Evolutionary conservation across 2,329 filamentous ascomycete genomes (phyloP), one percentile per base, ranked within the genome.

Genomic region (Dactylellina haptotyla): DNA sequence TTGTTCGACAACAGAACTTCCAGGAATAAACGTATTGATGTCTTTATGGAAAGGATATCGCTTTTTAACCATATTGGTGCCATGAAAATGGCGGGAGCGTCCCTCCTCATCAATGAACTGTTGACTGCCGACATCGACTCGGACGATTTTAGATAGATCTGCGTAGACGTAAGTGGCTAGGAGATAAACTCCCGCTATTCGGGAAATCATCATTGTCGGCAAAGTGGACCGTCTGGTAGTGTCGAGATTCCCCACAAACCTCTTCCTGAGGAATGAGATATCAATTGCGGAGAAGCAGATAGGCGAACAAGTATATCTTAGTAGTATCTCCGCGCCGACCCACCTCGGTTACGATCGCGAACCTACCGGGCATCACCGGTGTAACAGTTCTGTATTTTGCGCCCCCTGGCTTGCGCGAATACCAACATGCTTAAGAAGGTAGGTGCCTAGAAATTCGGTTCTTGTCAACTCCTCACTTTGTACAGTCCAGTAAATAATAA

Each of bases 51-150:
- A 75, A 3, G 70, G 70, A 30, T 58, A 69, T n/a, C 45, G 30
- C 26, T 75, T 75, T 34, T 75, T 67, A 18, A 75, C 70, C 70
- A 75, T 75, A 18, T 75, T 75, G 9, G 70, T 75, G 25, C 70
- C 70, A 59, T 75, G 70, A 48, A 75, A 75, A 59, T 75, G 70
- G 37, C 70, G 62, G 18, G 70, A 75, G n/a, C 70, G 48, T 16
- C 70, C 70, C 18, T 75, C 50, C 6, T 48, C 70, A 43, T 75
- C 70, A 26, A 75, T 75, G 23, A 75, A 75, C 28, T 75, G 70
- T 28, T 75, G 70, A 46, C 70, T 75, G 5, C 41, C 57, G 28
- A 75, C 57, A 48, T 75, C 70, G 10, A 75, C 63, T 23, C 61
- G 58, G 14, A 75, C 63, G 28, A 75, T 75, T 25, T 75, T 75